Base-by-base conservation (phyloP, 2,329 filamentous ascomycete genomes). In the Ophiosphaerella narmari region DNA sequence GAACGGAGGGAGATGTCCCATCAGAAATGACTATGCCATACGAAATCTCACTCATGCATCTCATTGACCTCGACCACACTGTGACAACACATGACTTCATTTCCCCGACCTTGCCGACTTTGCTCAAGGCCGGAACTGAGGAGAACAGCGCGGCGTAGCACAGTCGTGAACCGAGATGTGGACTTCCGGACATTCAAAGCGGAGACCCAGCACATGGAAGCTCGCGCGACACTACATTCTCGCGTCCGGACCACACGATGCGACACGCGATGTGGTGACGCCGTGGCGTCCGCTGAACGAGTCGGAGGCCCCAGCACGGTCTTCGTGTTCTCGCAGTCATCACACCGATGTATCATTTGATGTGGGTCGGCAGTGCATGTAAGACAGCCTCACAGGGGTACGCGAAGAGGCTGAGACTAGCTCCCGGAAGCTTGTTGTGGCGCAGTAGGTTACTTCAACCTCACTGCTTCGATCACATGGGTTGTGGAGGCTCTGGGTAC, bases 181-280 rank as follows among this genome's bases (percentile, higher is more conserved):
- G n/a, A 26, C 9, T 11, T 32, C 24, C 45, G 45, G 45, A 43
- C 21, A 48, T 43, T 38, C 39, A 43, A 38, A 42, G 45, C 32
- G 45, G 45, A 38, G 45, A 48, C 24, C 45, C 45, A 42, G 24
- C 12, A 26, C 26, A 21, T 35, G 41, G 40, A 29, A 33, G 40
- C 23, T 43, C 40, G 21, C 14, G 11, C 26, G 14, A 29, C 37
- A n/a, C 31, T 18, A 23, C 31, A 16, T 31, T 36, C 21, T 46
- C 33, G 38, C 39, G 32, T 26, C 29, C 16, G 14, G 33, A 39
- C 35, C 36, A n/a, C 38, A 31, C 24, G 39, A 42, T 42, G 18
- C 23, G 42, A 39, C 45, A 48, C 12, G 29, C n/a, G 11, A 16
- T 13, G 21, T 36, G 3, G 12, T 26, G 18, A 35, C 26, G 26